Evolutionary conservation across 352 stramenopile genomes (phyloP), one percentile per base, ranked within the genome.

Genomic region (Phytopythium litorale): DNA sequence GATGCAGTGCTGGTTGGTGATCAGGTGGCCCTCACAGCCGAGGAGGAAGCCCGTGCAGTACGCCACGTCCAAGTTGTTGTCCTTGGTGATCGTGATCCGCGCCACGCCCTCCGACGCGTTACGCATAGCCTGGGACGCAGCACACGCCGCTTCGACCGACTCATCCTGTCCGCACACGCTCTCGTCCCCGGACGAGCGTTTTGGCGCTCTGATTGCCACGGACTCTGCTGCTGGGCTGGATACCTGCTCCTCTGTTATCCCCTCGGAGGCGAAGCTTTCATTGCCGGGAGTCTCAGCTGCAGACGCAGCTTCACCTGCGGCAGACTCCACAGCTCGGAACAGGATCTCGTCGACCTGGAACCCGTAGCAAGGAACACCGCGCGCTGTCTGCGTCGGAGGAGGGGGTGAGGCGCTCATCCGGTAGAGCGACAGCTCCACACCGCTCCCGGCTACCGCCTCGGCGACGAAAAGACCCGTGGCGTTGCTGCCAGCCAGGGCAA

Each of bases 1-100:
- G 21, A 93, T 89, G 56, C 84, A 93, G 62, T 93, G 84, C 54
- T 93, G 69, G 71, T 93, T 93, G 15, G 84, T 93, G 58, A 93
- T 66, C 56, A 93, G 48, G 63, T 93, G 81, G 16, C 81, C 84
- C 15, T 89, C 80, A 60, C 82, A 89, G n/a, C 84, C 84, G 0
- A 93, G 46, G 4, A 93, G 40, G 49, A 79, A 93, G 15, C 81
- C 84, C 25, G 84, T 91, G 66, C 84, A 93, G 43, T 73, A 93
- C 11, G 79, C 79, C 25, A 84, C 65, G 52, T 73, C 64, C 67
- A 89, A 73, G 30, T 71, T 76, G 49, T 81, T 85, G 56, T 87
- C 67, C 52, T 88, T 87, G 62, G 76, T 70, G 46, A 90, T 91
- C 28, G 72, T 84, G 19, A 93, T 69, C 9, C 84, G 78, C 28